Conservation (phyloP, 192 early-diverging fungal species). For the Podila epicladia region DNA sequence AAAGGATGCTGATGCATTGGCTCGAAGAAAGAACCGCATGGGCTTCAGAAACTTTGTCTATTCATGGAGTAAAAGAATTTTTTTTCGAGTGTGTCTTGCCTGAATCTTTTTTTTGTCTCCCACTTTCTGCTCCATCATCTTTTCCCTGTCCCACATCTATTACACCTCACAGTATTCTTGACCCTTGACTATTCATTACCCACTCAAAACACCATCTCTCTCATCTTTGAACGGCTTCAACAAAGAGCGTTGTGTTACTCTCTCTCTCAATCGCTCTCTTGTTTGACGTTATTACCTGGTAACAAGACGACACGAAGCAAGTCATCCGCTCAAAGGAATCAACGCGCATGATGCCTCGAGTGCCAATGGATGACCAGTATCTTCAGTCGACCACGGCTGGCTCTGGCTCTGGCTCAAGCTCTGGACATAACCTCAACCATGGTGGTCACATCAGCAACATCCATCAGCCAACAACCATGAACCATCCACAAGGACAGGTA, state of each 20-base stretch:
- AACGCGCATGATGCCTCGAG: constrained; percentile 35
- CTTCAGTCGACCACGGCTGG: constrained; percentile 16
- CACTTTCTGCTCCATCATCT: background rate
- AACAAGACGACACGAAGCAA: background rate
- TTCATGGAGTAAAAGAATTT: too few relatives aligned
- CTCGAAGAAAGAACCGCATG: constrained; percentile 6
- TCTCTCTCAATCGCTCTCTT: background rate
- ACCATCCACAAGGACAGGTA: constrained; percentile 75
- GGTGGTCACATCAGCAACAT: constrained; percentile 52
- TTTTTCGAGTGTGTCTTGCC: background rate
- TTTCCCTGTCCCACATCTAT: background rate
- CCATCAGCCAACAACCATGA: constrained; percentile 74
- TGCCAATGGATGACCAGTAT: constrained; percentile 52
- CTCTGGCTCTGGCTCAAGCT: constrained; percentile 14
- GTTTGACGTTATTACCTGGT: background rate
- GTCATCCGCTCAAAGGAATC: background rate
- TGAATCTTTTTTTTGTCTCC: background rate
- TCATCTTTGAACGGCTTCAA: background rate
- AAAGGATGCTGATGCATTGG: too few relatives aligned
- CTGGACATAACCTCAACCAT: constrained; percentile 17
- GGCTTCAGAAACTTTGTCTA: constrained; percentile 1
- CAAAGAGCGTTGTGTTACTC: background rate
- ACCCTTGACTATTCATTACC: too few relatives aligned
- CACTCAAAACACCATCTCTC: background rate
- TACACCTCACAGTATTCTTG: background rate